Evolutionary conservation across 2,329 filamentous ascomycete species (phyloP), one percentile per base, ranked within the genome.

Genomic region (Aureobasidium pullulans): DNA sequence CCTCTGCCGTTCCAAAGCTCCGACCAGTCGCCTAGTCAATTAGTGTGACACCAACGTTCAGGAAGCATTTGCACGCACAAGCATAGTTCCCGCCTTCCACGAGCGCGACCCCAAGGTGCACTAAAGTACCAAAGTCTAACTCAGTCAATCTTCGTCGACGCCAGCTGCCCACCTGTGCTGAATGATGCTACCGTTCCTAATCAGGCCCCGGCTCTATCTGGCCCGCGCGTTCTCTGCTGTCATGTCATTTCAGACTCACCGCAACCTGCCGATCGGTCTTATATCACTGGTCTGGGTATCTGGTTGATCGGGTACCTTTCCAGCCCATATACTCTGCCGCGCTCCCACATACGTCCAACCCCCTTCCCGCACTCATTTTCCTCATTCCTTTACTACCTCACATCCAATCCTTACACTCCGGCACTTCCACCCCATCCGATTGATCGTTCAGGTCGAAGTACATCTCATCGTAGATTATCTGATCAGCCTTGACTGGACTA

Each of bases 211-310:
- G 43, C 54, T 57, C 23, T 40, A 19, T 37, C 11, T 59, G 48
- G 57, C 40, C 60, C 60, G 60, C 39, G 53, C 60, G 15, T 56
- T 47, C 16, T 31, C 48, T 61, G 54, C 54, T 61, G 60, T 61
- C 60, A 61, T 61, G 44, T 57, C 60, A 57, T 58, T 58, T 61
- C 54, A 59, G 3, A 36, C 52, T 56, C 60, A 59, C 60, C 60
- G 60, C 52, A 57, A 59, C 46, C 49, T 48, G 54, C 60, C 60
- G 53, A 61, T 52, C 60, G 42, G 39, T 58, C 56, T 61, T 61
- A 61, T 61, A 61, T 61, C 60, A 61, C 54, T 54, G 46, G 54
- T 44, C 56, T 49, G 44, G 47, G 40, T 57, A 32, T 57, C 32
- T 57, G 53, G 42, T 29, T 40, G 43, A 57, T 57, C 54, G 54